phyloP scores from a whole-genome alignment of 495 filamentous ascomycete genomes.

The Trichoderma reesei region DNA sequence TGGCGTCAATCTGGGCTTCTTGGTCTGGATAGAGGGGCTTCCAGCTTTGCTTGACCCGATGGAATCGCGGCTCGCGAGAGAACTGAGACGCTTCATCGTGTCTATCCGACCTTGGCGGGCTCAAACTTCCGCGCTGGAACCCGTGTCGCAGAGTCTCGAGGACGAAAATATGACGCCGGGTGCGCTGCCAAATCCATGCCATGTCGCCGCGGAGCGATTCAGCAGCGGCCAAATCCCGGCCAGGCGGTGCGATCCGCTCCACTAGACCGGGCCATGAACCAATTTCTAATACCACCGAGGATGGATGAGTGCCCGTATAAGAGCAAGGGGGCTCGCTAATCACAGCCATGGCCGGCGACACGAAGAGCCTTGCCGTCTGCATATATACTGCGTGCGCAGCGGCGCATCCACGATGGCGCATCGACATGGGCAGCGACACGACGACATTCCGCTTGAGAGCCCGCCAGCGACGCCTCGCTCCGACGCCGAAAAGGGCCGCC shows the following conservation, averaged over 20 bases:
- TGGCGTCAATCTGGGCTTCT: too few species aligned
- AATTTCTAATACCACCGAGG: not conserved
- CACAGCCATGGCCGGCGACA: not conserved
- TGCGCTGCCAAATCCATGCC: not conserved
- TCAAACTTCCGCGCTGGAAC: too few species aligned
- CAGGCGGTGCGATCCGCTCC: not conserved
- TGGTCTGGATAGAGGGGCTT: too few species aligned
- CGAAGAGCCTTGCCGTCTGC: not conserved
- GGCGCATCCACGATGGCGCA: not conserved
- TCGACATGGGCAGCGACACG: not conserved
- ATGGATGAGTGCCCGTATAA: not conserved
- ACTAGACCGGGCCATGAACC: not conserved
- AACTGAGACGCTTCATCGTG: too few species aligned
- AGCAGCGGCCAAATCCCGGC: not conserved
- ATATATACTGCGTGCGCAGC: not conserved
- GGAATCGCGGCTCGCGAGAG: too few species aligned
- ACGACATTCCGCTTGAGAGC: not conserved
- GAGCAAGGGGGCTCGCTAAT: not conserved
- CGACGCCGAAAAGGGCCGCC: not conserved
- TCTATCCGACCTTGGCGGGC: too few species aligned
- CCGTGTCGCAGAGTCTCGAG: not conserved
- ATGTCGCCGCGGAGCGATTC: not conserved
- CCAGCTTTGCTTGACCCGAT: too few species aligned
- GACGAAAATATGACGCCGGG: not conserved
- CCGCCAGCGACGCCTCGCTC: not conserved